phyloP scores from a whole-genome alignment of 1,284 basidiomycete species.

The Apiotrichum domesticum region DNA sequence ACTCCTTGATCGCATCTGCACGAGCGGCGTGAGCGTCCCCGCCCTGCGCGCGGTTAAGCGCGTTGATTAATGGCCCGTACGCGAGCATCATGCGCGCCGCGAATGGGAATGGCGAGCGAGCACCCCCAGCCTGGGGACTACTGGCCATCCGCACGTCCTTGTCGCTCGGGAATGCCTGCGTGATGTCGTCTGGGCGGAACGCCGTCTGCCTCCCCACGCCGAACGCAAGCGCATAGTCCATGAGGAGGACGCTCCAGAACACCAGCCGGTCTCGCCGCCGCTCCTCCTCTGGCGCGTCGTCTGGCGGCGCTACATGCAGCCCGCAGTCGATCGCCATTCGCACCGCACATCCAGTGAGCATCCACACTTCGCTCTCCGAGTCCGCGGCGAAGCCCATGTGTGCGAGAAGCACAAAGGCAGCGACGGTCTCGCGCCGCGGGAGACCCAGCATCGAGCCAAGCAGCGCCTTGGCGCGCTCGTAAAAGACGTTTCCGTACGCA shows the following conservation, averaged over 20 bases:
- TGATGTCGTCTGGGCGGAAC: conserved; percentile 10
- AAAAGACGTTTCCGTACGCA: conserved; percentile 31
- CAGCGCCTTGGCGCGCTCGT: conserved; percentile 23
- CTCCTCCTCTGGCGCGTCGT: conserved; percentile 6
- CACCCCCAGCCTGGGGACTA: neutral
- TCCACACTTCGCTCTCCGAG: conserved; percentile 32
- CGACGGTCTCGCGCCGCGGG: conserved; percentile 29
- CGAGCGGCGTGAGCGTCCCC: neutral
- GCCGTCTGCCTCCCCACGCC: conserved; percentile 11
- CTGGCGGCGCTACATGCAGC: conserved; percentile 17
- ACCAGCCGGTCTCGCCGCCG: conserved; percentile 8
- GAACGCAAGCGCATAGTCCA: conserved; percentile 12
- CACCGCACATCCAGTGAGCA: conserved; percentile 30
- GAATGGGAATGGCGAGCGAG: conserved; percentile 24
- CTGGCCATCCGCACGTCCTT: conserved; percentile 1
- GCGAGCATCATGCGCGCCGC: conserved; percentile 25
- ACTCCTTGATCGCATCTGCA: conserved; percentile 17
- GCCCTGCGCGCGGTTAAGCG: conserved; percentile 18
- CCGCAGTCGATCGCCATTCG: conserved; percentile 31
- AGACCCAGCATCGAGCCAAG: conserved; percentile 28
- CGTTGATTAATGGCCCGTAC: conserved; percentile 25
- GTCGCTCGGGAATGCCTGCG: conserved; percentile 5
- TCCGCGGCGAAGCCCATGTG: conserved; percentile 29
- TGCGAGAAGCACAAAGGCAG: conserved; percentile 23
- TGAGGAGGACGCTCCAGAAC: conserved; percentile 10